Percentiles rank a stretch among this genome's conserved stretches.
phyloP scores from a whole-genome alignment of 2,329 filamentous ascomycete genomes.

The Penicillium corylophilum region DNA sequence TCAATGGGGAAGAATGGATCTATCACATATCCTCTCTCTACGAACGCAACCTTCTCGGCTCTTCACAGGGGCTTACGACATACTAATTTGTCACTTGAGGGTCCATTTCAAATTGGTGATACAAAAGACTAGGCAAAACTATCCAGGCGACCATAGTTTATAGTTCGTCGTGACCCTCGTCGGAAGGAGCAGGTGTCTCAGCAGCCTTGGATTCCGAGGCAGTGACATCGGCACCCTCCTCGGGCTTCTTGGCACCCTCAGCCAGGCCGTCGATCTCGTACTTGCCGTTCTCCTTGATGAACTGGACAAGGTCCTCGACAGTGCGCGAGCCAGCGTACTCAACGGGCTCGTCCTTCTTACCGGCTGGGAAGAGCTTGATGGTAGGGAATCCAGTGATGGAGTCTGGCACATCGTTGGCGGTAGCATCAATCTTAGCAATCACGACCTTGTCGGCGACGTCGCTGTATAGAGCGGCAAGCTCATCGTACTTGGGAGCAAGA shows the following conservation, averaged over 20 bases:
- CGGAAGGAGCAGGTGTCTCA: conserved; percentile 26
- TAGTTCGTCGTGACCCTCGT: conserved; percentile 41
- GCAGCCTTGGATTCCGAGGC: conserved; percentile 16
- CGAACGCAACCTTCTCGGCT: background rate
- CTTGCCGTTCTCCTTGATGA: conserved; percentile 94
- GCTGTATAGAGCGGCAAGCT: conserved; percentile 59
- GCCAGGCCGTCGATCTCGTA: conserved; percentile 70
- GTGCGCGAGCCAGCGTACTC: conserved; percentile 87
- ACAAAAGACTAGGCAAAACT: conserved; percentile 11
- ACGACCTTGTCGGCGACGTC: conserved; percentile 58
- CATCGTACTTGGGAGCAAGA: conserved; percentile 67
- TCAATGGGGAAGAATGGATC: background rate
- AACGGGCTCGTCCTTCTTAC: conserved; percentile 77
- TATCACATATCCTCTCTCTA: background rate
- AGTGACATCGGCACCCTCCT: conserved; percentile 38
- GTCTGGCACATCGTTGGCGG: conserved; percentile 92
- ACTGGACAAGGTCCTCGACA: conserved; percentile 85
- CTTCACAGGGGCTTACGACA: background rate
- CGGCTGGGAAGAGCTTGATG: conserved; percentile 96
- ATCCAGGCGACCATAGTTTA: conserved; percentile 21
- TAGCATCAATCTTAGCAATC: conserved; percentile 92
- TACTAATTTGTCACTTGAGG: background rate
- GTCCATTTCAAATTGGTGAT: conserved; percentile 17
- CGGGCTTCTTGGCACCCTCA: conserved; percentile 57
- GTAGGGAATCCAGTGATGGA: conserved; percentile 98